Base-by-base conservation (phyloP, 2,329 filamentous ascomycete genomes). In the Claviceps fusiformis region DNA sequence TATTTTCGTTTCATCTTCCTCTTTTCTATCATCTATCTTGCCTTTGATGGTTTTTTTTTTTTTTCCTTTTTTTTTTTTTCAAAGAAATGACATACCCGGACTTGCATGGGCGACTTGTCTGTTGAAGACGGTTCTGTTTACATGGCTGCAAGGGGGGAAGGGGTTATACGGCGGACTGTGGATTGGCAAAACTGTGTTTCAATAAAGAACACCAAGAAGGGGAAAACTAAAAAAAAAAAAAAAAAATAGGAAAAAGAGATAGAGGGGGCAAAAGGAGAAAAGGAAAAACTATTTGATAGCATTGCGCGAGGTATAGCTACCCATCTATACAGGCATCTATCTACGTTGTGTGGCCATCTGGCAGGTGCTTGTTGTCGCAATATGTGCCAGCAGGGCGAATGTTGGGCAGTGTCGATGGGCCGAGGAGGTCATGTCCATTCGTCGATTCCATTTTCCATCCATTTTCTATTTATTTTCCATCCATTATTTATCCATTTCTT, bases 11-110 rank as follows among this genome's bases (percentile, higher is more conserved):
- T 39, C 17, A 6, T 13, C 3, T 13, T 7, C 24, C 19, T 24
- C 19, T 39, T 50, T 39, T 24, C 27, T 15, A 31, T n/a, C n/a
- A 19, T 44, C 8, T 44, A 7, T 19, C 3, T 44, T 44, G 19
- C 19, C 19, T 6, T 9, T 33, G 3, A 3, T 2, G n/a, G 9
- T 2, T 33, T 48, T 35, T 49, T 49, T 33, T 10, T 11, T 5
- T 35, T 19, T 5, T 8, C 13, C 1, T 45, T 24, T 39, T 39
- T 10, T 11, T 15, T 37, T 24, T 27, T 58, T 62, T 56, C 56
- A 58, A 60, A 55, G 56, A 47, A 45, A 56, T 55, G 59, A 63
- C 61, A 64, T 64, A 63, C 62, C 63, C 62, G 58, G 59, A 62
- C 60, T 53, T 63, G 61, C 60, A 61, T 62, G 60, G 58, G 58